These are phyloP conservation scores for Cercospora berteroae DNA, from an alignment of 2,329 filamentous ascomycete genomes.

Conservation along the genomic window DNA sequence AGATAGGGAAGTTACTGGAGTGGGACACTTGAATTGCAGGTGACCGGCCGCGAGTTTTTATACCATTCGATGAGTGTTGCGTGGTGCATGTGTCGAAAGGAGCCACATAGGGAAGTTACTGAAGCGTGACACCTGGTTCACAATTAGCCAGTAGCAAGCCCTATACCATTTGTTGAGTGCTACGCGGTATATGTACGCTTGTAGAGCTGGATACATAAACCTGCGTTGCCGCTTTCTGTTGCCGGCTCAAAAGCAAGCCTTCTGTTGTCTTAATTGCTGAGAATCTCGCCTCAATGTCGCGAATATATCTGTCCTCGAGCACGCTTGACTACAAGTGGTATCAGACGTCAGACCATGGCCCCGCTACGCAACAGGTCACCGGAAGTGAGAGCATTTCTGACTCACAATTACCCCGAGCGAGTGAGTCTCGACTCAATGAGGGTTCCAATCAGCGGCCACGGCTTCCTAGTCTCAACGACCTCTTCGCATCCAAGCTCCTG, in stretches of 20 bases:
- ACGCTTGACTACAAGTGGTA: neutral
- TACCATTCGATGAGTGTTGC: no score
- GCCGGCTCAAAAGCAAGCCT: neutral
- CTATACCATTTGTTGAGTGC: neutral
- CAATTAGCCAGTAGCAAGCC: neutral
- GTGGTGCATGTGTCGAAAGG: neutral
- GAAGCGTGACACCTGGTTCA: neutral
- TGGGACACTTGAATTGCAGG: no score
- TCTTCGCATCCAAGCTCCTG: conserved; percentile 16
- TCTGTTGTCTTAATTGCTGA: neutral
- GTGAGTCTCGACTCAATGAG: neutral
- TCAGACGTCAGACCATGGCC: conserved; percentile 3
- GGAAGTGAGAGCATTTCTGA: neutral
- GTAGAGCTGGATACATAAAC: conserved; percentile 6
- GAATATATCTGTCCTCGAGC: neutral
- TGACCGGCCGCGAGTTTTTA: no score
- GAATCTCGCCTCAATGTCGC: neutral
- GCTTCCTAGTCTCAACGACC: conserved; percentile 15
- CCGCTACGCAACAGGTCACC: neutral
- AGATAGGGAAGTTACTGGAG: no score
- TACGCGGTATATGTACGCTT: neutral
- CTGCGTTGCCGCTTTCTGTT: neutral
- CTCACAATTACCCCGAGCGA: neutral
- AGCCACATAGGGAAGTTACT: neutral
- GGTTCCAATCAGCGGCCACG: neutral